These are phyloP conservation scores for Perkinsela sp. DNA, from an alignment of 208 protist species.

Conservation along the genomic window DNA sequence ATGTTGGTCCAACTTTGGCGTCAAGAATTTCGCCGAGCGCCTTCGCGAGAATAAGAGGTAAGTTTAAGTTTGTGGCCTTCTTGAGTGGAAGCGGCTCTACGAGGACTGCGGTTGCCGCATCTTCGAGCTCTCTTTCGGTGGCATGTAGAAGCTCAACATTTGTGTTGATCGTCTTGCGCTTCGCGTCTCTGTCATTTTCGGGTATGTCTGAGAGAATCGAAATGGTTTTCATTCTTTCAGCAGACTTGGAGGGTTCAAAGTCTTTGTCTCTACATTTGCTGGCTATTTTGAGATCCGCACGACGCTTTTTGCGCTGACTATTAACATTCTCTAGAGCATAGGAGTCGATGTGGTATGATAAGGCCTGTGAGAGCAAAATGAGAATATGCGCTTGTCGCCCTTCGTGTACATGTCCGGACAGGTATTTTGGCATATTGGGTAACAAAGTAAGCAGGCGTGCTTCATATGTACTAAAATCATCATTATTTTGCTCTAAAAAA, in stretches of 20 bases:
- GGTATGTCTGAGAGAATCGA: not conserved
- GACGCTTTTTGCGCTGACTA: not conserved
- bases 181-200: not conserved
- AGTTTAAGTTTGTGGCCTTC: not conserved
- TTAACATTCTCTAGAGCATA: not conserved
- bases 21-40: not conserved
- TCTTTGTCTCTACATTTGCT: not conserved
- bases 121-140: not conserved
- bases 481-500: not conserved
- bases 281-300: not conserved
- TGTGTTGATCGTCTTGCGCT: not conserved
- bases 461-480: not conserved
- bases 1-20: not conserved
- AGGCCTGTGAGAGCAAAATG: not conserved
- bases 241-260: not conserved
- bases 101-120: not conserved
- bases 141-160: slow-evolving; percentile 1
- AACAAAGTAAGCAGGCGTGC: not conserved
- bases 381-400: not conserved
- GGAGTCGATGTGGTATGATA: not conserved
- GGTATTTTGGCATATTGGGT: not conserved
- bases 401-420: not conserved
- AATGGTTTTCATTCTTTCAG: not conserved
- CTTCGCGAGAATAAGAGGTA: not conserved
- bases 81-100: not conserved